Evolutionary conservation across 2,329 filamentous ascomycete genomes (phyloP).

Genomic region (Aureobasidium subglaciale): DNA sequence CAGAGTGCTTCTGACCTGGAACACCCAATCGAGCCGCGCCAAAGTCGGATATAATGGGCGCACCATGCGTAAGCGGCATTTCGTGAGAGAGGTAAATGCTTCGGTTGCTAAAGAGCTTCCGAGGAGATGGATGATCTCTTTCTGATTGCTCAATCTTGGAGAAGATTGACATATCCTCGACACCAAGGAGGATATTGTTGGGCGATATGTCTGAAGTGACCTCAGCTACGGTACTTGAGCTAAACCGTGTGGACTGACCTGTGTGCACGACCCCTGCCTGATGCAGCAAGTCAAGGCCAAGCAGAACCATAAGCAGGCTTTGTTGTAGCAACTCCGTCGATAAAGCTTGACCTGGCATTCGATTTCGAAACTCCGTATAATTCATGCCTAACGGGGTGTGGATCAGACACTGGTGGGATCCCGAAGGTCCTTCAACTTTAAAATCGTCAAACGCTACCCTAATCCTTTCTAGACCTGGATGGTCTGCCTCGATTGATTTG

Average conservation of each 20-base stretch:
- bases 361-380: no score
- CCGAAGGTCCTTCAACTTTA: conserved; percentile 18
- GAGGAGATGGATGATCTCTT: conserved; percentile 14
- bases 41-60: conserved; percentile 30
- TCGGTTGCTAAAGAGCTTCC: conserved; percentile 26
- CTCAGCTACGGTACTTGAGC: not conserved
- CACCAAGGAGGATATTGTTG: conserved; percentile 25
- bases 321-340: conserved; percentile 21
- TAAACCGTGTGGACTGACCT: conserved; percentile 18
- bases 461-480: conserved; percentile 18
- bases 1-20: conserved; percentile 17
- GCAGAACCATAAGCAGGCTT: conserved; percentile 18
- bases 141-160: conserved; percentile 4
- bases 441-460: conserved; percentile 17
- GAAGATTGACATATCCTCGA: conserved; percentile 13
- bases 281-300: conserved; percentile 24
- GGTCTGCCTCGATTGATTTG: conserved; percentile 17
- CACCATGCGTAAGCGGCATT: conserved; percentile 20
- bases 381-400: conserved; percentile 21
- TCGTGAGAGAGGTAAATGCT: conserved; percentile 24
- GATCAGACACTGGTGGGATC: conserved; percentile 22
- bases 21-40: conserved; percentile 31
- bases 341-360: conserved; percentile 19
- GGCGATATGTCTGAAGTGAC: conserved; percentile 24
- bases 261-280: conserved; percentile 24